phyloP scores from a whole-genome alignment of 805 yeast species.

The Trichomonascus vanleenenianus region DNA sequence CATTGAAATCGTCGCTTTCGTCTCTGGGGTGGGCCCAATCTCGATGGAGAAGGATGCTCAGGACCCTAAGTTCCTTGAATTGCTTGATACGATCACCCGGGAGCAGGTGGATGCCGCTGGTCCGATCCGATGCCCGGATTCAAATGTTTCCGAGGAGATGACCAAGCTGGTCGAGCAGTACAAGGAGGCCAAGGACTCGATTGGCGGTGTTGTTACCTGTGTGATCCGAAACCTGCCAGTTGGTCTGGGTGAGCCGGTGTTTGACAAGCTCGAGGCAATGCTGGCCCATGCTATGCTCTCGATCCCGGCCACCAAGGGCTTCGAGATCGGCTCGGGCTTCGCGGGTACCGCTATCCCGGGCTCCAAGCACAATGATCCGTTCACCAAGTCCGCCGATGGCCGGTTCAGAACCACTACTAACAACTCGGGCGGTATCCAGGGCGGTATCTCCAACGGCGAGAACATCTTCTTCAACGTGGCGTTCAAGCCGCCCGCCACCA shows the following conservation, averaged over 20 bases:
- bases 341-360: conserved; percentile 86
- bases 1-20: conserved; percentile 95
- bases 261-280: conserved; percentile 91
- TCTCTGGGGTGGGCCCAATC: conserved; percentile 80
- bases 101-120: conserved; percentile 82
- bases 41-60: conserved; percentile 68
- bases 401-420: conserved; percentile 80
- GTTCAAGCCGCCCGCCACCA: conserved; percentile 97
- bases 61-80: conserved; percentile 53
- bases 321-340: conserved; percentile 96
- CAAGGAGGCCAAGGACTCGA: conserved; percentile 82
- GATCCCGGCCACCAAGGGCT: conserved; percentile 96
- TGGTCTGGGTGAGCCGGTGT: conserved; percentile 97
- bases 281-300: conserved; percentile 98
- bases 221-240: conserved; percentile 88
- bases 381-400: conserved; percentile 52
- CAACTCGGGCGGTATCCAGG: conserved; percentile 95
- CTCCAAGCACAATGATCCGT: conserved; percentile 88
- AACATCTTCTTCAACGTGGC: conserved; percentile 90
- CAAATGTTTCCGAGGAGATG: conserved; percentile 65
- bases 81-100: conserved; percentile 72
- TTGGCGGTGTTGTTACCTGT: conserved; percentile 98
- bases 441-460: conserved; percentile 97
- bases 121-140: conserved; percentile 91
- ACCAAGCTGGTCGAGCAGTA: conserved; percentile 77